A percentile compares a stretch with the other conserved stretches of the same genome.
Conservation (phyloP, 225 moss, liverwort and hornwort genomes). For the Sphagnum tenellum region DNA sequence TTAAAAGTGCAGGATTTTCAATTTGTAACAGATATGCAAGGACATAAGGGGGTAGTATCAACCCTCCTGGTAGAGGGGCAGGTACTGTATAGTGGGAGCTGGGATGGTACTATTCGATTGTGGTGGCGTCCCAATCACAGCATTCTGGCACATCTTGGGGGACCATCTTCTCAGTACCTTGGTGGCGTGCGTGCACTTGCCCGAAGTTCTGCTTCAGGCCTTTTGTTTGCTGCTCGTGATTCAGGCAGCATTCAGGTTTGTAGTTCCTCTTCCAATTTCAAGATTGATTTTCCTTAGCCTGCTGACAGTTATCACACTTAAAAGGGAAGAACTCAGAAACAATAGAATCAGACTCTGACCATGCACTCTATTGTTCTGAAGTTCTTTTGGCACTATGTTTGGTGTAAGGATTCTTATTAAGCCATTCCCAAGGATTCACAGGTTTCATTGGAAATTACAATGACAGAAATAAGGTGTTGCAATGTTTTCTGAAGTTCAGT, state of each 20-base stretch:
- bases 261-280: too few relatives aligned
- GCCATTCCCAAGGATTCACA: too few relatives aligned
- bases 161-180: conserved; percentile 16
- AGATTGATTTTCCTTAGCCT: too few relatives aligned
- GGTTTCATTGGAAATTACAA: too few relatives aligned
- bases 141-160: conserved; percentile 47
- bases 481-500: too few relatives aligned
- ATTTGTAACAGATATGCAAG: conserved; percentile 60
- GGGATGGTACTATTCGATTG: conserved; percentile 85
- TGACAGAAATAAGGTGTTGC: too few relatives aligned
- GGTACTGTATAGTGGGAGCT: conserved; percentile 88
- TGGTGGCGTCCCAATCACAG: conserved; percentile 94
- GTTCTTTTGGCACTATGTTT: too few relatives aligned
- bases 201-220: conserved; percentile 33
- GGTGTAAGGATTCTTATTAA: too few relatives aligned
- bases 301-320: too few relatives aligned
- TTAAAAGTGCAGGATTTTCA: conserved; percentile 35
- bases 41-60: conserved; percentile 71
- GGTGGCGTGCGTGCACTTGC: conserved; percentile 64
- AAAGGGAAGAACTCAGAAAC: too few relatives aligned
- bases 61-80: conserved; percentile 70
- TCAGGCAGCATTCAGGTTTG: conserved; percentile 75
- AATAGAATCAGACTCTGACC: too few relatives aligned
- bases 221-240: conserved; percentile 72
- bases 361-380: too few relatives aligned